Percentiles rank a stretch among this genome's conserved stretches.
These are phyloP conservation scores for Exophiala bonariae DNA, from an alignment of 2,329 filamentous ascomycete genomes.

Conservation along the genomic window DNA sequence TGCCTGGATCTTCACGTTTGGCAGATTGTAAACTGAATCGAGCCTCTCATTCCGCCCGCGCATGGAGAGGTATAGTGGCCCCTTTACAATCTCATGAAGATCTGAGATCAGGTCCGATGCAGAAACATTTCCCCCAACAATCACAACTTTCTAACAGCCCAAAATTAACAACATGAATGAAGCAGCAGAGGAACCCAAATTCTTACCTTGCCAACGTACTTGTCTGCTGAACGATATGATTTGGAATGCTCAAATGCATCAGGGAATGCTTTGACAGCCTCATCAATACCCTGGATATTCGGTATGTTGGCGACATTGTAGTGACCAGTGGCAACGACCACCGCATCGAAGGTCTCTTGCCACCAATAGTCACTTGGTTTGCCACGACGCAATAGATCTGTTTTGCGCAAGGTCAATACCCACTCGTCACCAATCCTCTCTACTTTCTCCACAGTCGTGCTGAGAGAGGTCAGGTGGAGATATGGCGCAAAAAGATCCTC, in stretches of 20 bases:
- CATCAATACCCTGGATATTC: conserved; percentile 46
- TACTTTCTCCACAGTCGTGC: conserved; percentile 34
- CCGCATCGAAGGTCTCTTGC: conserved; percentile 47
- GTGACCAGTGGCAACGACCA: conserved; percentile 54
- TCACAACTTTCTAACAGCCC: conserved; percentile 45
- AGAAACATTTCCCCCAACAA: conserved; percentile 58
- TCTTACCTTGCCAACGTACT: conserved; percentile 49
- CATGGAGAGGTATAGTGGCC: conserved; percentile 56
- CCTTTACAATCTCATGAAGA: conserved; percentile 44
- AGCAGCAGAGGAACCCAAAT: neutral
- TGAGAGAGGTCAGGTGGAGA: conserved; percentile 36
- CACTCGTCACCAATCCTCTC: conserved; percentile 32
- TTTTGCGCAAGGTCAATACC: conserved; percentile 32
- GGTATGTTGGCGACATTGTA: conserved; percentile 53
- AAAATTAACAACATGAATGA: neutral
- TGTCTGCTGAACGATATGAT: conserved; percentile 46
- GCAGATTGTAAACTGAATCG: conserved; percentile 49
- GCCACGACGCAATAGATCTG: conserved; percentile 4
- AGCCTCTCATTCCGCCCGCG: conserved; percentile 60
- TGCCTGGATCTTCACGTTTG: conserved; percentile 36
- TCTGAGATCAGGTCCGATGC: conserved; percentile 57
- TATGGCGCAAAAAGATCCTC: conserved; percentile 31
- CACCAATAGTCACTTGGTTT: conserved; percentile 28
- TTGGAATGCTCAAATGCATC: conserved; percentile 52
- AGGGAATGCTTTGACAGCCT: conserved; percentile 47